Percentiles rank a stretch among this genome's conserved stretches.
Evolutionary conservation across 1,139 yeast genomes (phyloP).

Genomic region (Geotrichum candidum): DNA sequence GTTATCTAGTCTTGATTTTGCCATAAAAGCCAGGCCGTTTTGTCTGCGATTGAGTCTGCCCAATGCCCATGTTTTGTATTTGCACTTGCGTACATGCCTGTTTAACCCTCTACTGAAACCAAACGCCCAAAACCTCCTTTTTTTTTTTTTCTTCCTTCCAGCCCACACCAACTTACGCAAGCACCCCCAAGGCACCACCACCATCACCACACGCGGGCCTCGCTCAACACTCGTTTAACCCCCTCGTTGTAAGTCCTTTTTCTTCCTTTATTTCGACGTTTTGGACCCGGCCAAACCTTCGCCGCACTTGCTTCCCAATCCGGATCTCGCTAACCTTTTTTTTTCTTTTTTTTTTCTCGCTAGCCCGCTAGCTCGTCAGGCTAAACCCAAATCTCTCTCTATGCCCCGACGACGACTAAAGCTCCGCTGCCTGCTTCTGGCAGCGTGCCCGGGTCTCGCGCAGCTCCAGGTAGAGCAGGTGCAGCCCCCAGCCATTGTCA

Average conservation of each 20-base stretch:
- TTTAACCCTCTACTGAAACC: neutral
- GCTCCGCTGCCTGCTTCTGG: constrained; percentile 5
- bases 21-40: no score
- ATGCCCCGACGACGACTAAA: neutral
- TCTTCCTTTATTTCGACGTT: neutral
- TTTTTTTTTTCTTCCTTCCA: neutral
- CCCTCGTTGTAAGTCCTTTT: neutral
- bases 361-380: neutral
- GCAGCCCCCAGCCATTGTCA: constrained; percentile 25
- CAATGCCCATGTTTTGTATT: no score
- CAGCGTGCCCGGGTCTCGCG: constrained; percentile 3
- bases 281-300: neutral
- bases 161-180: neutral
- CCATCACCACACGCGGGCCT: constrained; percentile 5
- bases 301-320: neutral
- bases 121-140: neutral
- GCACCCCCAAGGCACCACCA: neutral
- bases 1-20: no score
- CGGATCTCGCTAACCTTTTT: neutral
- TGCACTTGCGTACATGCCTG: no score
- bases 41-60: no score
- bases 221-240: neutral
- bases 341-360: neutral
- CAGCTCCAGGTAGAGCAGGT: constrained; percentile 9
- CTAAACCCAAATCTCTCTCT: neutral